phyloP scores from a whole-genome alignment of 768 basidiomycete genomes.

The Boletus sensibilis region DNA sequence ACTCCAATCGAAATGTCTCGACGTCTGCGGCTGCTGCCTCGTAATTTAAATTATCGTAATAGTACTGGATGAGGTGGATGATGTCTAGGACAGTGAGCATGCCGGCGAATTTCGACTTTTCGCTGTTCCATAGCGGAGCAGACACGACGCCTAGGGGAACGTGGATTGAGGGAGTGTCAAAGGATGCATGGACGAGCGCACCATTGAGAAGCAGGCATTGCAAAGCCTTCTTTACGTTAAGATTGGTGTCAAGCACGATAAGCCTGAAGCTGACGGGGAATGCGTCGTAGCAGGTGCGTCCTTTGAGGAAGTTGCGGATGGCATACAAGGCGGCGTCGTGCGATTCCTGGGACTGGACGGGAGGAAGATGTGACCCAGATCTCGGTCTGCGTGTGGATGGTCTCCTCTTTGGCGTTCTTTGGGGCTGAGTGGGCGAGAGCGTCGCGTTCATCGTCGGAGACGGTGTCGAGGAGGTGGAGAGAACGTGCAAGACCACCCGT shows the following conservation, averaged over 20 bases:
- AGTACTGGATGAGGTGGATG: conserved; percentile 98
- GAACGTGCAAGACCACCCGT: conserved; percentile 11
- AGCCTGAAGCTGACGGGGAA: conserved; percentile 96
- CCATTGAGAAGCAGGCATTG: conserved; percentile 85
- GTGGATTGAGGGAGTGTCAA: background rate
- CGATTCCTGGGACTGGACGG: conserved; percentile 50
- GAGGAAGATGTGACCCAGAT: conserved; percentile 58
- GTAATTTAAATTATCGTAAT: conserved; percentile 80
- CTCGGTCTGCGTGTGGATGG: conserved; percentile 56
- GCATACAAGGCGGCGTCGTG: conserved; percentile 66
- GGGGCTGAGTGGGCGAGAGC: conserved; percentile 50
- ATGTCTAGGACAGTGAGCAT: conserved; percentile 99
- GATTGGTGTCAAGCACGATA: conserved; percentile 93
- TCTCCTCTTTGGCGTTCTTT: conserved; percentile 50
- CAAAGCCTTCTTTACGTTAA: conserved; percentile 94
- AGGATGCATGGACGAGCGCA: conserved; percentile 23
- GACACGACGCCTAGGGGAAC: conserved; percentile 82
- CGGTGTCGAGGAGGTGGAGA: background rate
- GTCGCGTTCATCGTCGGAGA: conserved; percentile 42
- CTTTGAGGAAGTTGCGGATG: conserved; percentile 81
- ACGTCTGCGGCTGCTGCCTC: conserved; percentile 89
- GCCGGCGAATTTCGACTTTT: conserved; percentile 87
- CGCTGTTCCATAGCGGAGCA: conserved; percentile 97
- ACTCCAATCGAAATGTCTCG: conserved; percentile 86
- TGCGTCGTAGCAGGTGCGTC: conserved; percentile 90